A percentile compares a stretch with the other conserved stretches of the same genome.
phyloP scores from a whole-genome alignment of 805 yeast species.

The Saccharomyces paradoxus region DNA sequence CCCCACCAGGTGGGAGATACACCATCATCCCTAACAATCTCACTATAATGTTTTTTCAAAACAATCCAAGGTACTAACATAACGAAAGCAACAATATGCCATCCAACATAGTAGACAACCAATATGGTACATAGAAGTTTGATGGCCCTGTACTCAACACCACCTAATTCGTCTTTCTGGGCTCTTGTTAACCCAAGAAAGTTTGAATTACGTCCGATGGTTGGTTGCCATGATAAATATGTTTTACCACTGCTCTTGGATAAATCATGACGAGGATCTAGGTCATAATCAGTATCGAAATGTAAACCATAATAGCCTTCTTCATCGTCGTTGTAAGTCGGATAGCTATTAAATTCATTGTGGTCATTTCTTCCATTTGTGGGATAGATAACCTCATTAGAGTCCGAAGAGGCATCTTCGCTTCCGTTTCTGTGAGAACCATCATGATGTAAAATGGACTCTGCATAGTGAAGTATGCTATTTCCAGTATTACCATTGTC shows the following conservation, averaged over 20 bases:
- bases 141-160: slow-evolving; percentile 89
- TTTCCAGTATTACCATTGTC: not conserved
- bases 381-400: not conserved
- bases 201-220: slow-evolving; percentile 86
- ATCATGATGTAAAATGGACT: not conserved
- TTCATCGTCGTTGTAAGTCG: slow-evolving; percentile 22
- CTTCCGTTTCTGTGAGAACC: not conserved
- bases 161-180: slow-evolving; percentile 92
- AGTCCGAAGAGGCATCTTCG: not conserved
- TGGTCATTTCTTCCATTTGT: not conserved
- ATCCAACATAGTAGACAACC: slow-evolving; percentile 62
- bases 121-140: slow-evolving; percentile 65
- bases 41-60: slow-evolving; percentile 34
- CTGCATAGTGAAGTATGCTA: not conserved
- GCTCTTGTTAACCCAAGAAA: slow-evolving; percentile 73
- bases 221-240: slow-evolving; percentile 85
- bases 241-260: slow-evolving; percentile 42
- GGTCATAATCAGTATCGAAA: slow-evolving; percentile 15
- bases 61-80: slow-evolving; percentile 58
- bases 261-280: slow-evolving; percentile 11
- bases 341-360: not conserved
- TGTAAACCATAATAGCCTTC: slow-evolving; percentile 29
- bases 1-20: slow-evolving; percentile 89
- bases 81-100: slow-evolving; percentile 49
- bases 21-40: slow-evolving; percentile 45